These are phyloP conservation scores for Erodium texanum DNA, from an alignment of 441 rosid species.

Conservation along the genomic window DNA sequence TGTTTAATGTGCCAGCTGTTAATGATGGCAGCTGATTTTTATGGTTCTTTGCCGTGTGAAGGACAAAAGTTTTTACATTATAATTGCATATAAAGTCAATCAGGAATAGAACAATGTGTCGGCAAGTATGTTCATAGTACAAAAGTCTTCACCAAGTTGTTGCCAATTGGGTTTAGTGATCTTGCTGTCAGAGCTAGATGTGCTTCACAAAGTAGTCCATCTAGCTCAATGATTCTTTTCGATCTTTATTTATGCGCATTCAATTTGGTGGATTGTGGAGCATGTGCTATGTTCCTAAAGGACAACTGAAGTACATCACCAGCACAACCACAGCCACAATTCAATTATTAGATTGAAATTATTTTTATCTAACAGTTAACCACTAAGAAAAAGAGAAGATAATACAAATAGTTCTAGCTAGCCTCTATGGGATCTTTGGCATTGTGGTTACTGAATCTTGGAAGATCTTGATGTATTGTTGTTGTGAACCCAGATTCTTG, in stretches of 20 bases:
- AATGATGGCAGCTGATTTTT: neutral
- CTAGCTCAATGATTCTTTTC: neutral
- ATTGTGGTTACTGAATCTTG: neutral
- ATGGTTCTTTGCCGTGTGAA: neutral
- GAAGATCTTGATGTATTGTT: neutral
- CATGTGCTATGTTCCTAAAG: neutral
- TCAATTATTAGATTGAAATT: too few species aligned
- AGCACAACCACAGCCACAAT: too few species aligned
- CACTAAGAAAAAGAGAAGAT: neutral
- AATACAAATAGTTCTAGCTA: neutral
- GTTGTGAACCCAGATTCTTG: neutral
- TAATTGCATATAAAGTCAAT: constrained; percentile 5
- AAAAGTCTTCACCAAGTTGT: neutral
- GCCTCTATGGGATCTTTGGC: neutral
- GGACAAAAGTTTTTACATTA: neutral
- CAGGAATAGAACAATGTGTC: neutral
- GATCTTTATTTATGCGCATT: neutral
- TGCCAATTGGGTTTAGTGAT: neutral
- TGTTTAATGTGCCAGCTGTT: neutral
- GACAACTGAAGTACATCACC: neutral
- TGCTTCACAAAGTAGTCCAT: neutral
- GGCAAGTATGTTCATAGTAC: neutral
- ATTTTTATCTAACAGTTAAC: too few species aligned
- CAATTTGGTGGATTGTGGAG: neutral
- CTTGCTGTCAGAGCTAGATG: neutral